Evolutionary conservation across 2,329 filamentous ascomycete species (phyloP).

Genomic region (Talaromyces sp.): DNA sequence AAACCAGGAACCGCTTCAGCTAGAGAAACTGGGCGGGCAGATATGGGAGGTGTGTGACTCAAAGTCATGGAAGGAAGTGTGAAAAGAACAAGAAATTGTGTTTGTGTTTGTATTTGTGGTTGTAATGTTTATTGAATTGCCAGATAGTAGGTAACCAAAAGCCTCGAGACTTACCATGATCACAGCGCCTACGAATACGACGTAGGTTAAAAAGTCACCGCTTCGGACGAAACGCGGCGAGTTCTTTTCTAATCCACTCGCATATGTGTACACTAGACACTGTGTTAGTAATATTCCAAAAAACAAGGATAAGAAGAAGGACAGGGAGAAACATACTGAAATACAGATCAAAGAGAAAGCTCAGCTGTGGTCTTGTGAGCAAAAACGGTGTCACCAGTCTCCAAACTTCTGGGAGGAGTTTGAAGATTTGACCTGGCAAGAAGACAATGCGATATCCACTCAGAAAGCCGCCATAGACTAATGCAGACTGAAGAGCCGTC

Average conservation of each 20-base stretch:
- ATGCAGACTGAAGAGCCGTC: slow-evolving; percentile 57
- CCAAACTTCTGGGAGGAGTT: slow-evolving; percentile 56
- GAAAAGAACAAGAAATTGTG: slow-evolving; percentile 16
- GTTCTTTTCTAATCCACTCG: slow-evolving; percentile 65
- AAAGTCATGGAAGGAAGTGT: neutral
- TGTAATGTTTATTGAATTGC: slow-evolving; percentile 7
- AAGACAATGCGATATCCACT: slow-evolving; percentile 50
- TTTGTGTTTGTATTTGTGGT: slow-evolving; percentile 2
- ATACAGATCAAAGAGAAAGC: slow-evolving; percentile 67
- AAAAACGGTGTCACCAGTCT: slow-evolving; percentile 54
- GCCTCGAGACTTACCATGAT: slow-evolving; percentile 67
- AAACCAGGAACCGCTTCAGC: slow-evolving; percentile 78
- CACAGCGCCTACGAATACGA: slow-evolving; percentile 63
- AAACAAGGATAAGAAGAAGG: neutral
- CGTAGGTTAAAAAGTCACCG: slow-evolving; percentile 75
- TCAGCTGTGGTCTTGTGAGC: slow-evolving; percentile 49
- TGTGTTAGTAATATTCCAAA: neutral
- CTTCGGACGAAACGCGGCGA: slow-evolving; percentile 67
- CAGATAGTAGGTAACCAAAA: slow-evolving; percentile 12
- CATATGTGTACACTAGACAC: slow-evolving; percentile 63
- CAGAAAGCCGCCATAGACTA: slow-evolving; percentile 55
- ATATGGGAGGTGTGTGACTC: slow-evolving; percentile 55
- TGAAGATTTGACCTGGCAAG: slow-evolving; percentile 45
- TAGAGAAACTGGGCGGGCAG: slow-evolving; percentile 71
- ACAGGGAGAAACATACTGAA: slow-evolving; percentile 46